Evolutionary conservation across 225 moss, liverwort and hornwort species (phyloP), one percentile per base, ranked within the genome.

Genomic region (Anthoceros angustus): DNA sequence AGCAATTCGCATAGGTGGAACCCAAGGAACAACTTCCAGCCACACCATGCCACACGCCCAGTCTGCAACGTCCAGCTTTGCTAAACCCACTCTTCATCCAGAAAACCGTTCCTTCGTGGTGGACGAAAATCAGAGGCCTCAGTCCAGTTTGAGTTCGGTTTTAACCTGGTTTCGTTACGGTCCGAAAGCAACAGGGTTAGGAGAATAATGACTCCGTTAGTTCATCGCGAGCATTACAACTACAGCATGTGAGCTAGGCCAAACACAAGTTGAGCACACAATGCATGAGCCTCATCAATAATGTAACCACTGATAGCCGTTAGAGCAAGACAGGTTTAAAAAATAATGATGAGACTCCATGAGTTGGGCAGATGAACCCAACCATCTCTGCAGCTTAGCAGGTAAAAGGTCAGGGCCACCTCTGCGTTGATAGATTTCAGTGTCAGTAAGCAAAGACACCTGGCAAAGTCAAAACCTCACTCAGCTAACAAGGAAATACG

Each of bases 351-450:
- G n/a, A 55, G 5, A 55, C 55, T 23, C 55, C 18, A 18, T 55
- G n/a, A 8, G 55, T 3, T 55, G 55, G 55, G 14, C 55, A 55
- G 55, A 55, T 55, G 55, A 18, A 55, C 23, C 55, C 55, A 55
- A 55, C 55, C 18, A 55, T 18, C 55, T 55, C 55, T 55, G 55
- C 55, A 55, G 55, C 55, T 55, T 55, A 55, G 55, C 55, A 9
- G 55, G 55, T 55, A 55, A 55, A 55, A 55, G 55, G 55, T 55
- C 23, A 55, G 23, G 4, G n/a, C 55, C 55, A 55, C 55, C 55
- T 55, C 55, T 55, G 55, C 55, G 55, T 55, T 55, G 55, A 55
- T 55, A 55, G 18, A 55, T 55, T 55, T 23, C 55, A 55, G 55
- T 55, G 55, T 55, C 55, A 55, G 55, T 55, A 55, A 55, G 12